phyloP scores from a whole-genome alignment of 1,284 basidiomycete genomes.

The Leccinum solheimii region DNA sequence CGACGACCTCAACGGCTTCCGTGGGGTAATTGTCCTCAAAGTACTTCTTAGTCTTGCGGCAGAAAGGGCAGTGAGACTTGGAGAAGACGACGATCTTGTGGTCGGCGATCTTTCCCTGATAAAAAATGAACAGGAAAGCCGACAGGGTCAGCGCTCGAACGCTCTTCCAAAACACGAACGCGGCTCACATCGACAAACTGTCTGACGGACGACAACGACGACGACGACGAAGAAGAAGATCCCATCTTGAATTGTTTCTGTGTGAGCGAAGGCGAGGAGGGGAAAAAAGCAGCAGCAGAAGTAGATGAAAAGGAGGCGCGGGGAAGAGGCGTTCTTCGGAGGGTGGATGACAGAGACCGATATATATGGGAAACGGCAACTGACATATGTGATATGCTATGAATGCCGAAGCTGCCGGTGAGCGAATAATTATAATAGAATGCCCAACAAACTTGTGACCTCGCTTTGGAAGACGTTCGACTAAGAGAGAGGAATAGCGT shows the following conservation, averaged over 20 bases:
- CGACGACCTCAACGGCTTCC: slow-evolving; percentile 51
- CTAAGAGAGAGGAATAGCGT: neutral
- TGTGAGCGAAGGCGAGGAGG: slow-evolving; percentile 3
- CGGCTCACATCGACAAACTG: slow-evolving; percentile 43
- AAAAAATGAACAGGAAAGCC: neutral
- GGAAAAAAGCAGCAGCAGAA: neutral
- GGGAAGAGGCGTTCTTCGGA: slow-evolving; percentile 5
- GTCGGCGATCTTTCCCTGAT: slow-evolving; percentile 51
- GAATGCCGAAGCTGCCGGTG: neutral
- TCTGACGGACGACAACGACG: slow-evolving; percentile 34
- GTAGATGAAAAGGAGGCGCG: slow-evolving; percentile 2
- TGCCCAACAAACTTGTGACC: neutral
- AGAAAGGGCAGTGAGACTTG: slow-evolving; percentile 66
- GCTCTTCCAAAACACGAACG: neutral
- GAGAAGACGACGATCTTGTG: slow-evolving; percentile 72
- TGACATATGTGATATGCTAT: neutral
- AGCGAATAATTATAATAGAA: slow-evolving; percentile 2
- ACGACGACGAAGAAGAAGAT: neutral
- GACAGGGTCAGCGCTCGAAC: slow-evolving; percentile 1
- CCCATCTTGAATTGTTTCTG: slow-evolving; percentile 18
- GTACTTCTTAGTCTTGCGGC: slow-evolving; percentile 57
- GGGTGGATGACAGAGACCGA: slow-evolving; percentile 19
- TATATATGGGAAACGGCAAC: slow-evolving; percentile 25
- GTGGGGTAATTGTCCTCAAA: slow-evolving; percentile 50
- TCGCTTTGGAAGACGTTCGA: neutral